Evolutionary conservation across 768 basidiomycete genomes (phyloP).

Genomic region (Leccinum incarnatum): DNA sequence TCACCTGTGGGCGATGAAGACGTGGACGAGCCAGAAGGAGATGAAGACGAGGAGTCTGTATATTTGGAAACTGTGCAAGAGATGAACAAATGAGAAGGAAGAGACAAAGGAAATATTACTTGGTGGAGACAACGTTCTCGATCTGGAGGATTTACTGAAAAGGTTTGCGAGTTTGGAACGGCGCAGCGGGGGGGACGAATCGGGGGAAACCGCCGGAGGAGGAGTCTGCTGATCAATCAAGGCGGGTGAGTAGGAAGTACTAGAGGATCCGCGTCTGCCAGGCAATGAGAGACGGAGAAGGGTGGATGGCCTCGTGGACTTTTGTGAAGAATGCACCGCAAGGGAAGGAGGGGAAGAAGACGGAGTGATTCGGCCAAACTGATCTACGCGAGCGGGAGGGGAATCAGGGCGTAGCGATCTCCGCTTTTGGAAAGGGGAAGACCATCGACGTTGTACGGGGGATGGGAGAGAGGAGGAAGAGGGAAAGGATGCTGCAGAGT

Average conservation of each 20-base stretch:
- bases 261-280: slow-evolving; percentile 9
- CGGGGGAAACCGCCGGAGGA: neutral
- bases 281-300: slow-evolving; percentile 9
- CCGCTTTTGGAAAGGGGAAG: slow-evolving; percentile 5
- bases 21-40: neutral
- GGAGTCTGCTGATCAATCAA: neutral
- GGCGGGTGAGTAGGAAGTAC: neutral
- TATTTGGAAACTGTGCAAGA: slow-evolving; percentile 4
- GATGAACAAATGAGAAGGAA: neutral
- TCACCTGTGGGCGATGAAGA: neutral
- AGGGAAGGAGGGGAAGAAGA: neutral
- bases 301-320: neutral
- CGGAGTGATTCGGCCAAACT: slow-evolving; percentile 5
- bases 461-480: neutral
- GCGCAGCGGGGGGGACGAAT: slow-evolving; percentile 2
- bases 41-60: neutral
- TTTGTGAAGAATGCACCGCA: neutral
- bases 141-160: slow-evolving; percentile 16
- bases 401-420: neutral
- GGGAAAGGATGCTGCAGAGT: neutral
- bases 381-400: neutral
- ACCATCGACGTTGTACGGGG: neutral
- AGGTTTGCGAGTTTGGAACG: slow-evolving; percentile 14
- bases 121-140: slow-evolving; percentile 15
- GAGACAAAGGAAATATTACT: slow-evolving; percentile 5